phyloP scores from a whole-genome alignment of 108 stramenopile species.

The Heterococcus sp. region DNA sequence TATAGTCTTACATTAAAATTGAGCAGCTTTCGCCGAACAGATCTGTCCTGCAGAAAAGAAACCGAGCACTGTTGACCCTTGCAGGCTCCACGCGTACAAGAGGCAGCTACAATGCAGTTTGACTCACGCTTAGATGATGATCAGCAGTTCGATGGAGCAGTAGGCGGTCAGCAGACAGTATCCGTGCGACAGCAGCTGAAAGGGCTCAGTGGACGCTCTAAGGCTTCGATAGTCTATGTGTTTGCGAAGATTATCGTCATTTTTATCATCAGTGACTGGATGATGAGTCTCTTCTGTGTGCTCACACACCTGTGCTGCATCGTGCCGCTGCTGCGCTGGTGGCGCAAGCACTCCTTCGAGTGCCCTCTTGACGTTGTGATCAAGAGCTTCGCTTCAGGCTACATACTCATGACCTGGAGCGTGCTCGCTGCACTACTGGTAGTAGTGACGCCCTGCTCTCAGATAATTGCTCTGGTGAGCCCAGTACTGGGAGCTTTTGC shows the following conservation, averaged over 20 bases:
- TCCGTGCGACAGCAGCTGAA: conserved; percentile 24
- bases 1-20: no score
- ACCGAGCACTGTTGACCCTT: no score
- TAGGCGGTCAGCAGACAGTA: no score
- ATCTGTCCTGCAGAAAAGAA: no score
- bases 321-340: conserved; percentile 27
- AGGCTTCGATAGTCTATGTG: conserved; percentile 17
- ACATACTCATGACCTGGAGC: background rate
- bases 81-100: no score
- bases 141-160: no score
- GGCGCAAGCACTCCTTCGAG: conserved; percentile 21
- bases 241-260: background rate
- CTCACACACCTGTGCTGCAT: background rate
- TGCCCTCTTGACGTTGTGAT: conserved; percentile 42
- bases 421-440: background rate
- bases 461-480: no score
- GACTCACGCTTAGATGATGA: no score
- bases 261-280: background rate
- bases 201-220: conserved; percentile 5
- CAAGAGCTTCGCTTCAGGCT: conserved; percentile 7
- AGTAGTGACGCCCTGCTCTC: background rate
- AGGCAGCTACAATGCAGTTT: no score
- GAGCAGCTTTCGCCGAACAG: no score
- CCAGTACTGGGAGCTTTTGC: background rate
- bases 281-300: background rate